These are phyloP conservation scores for Trichoderma virens DNA, from an alignment of 495 filamentous ascomycete species.

Conservation along the genomic window DNA sequence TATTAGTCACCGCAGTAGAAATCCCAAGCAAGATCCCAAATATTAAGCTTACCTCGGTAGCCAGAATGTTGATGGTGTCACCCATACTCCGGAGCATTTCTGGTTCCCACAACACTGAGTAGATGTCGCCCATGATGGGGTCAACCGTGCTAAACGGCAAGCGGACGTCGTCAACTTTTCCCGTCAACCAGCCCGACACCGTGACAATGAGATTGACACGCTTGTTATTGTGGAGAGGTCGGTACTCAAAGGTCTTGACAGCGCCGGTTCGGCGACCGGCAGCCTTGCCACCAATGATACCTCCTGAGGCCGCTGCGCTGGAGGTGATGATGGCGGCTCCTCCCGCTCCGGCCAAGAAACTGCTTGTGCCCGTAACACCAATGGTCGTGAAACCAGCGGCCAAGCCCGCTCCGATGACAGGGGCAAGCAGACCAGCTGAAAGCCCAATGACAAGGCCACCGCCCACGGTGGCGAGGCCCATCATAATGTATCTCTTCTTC, in stretches of 20 bases:
- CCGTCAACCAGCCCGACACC: constrained; percentile 96
- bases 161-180: constrained; percentile 92
- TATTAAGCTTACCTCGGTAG: constrained; percentile 71
- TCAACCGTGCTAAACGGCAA: constrained; percentile 93
- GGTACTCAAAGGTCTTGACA: constrained; percentile 93
- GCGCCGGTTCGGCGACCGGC: constrained; percentile 78
- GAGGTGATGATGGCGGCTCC: constrained; percentile 93
- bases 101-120: constrained; percentile 95
- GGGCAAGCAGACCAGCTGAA: constrained; percentile 84
- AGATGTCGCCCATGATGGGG: constrained; percentile 96
- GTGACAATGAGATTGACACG: constrained; percentile 93
- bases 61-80: constrained; percentile 95
- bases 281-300: constrained; percentile 78
- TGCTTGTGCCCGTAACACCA: constrained; percentile 79
- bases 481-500: constrained; percentile 80
- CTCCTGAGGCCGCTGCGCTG: constrained; percentile 75
- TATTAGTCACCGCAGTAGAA: neutral
- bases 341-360: constrained; percentile 84
- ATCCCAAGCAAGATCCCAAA: constrained; percentile 10
- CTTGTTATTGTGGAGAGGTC: constrained; percentile 96
- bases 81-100: constrained; percentile 97
- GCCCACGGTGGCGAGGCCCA: constrained; percentile 95
- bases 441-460: constrained; percentile 93
- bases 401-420: constrained; percentile 89
- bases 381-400: constrained; percentile 94